phyloP scores from a whole-genome alignment of 371 early-diverging fungal species.

The Dentiscutata heterogama region DNA sequence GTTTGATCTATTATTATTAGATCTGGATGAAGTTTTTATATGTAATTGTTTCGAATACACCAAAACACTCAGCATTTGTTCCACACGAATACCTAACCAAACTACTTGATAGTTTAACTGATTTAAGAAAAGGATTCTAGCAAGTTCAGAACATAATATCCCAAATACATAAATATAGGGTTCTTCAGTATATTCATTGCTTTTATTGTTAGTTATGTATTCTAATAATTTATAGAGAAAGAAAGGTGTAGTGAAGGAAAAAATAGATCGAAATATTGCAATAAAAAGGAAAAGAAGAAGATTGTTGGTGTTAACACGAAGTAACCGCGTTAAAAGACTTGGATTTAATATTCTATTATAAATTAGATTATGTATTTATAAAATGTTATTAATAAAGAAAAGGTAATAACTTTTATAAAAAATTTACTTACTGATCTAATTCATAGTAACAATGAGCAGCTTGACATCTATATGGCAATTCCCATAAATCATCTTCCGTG shows the following conservation, averaged over 20 bases:
- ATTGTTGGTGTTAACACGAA: constrained; percentile 32
- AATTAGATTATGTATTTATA: too few relatives aligned
- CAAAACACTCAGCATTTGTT: constrained; percentile 44
- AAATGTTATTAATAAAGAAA: not conserved
- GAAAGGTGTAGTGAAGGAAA: constrained; percentile 41
- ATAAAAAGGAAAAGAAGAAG: constrained; percentile 38
- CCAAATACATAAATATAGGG: constrained; percentile 43
- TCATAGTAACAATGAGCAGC: constrained; percentile 41
- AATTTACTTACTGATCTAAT: constrained; percentile 32
- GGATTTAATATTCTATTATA: constrained; percentile 31
- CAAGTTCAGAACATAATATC: constrained; percentile 40
- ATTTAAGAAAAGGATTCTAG: constrained; percentile 43
- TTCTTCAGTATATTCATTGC: constrained; percentile 11
- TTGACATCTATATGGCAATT: constrained; percentile 38
- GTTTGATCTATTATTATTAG: not conserved
- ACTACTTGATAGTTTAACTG: constrained; percentile 46
- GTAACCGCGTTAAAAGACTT: constrained; percentile 36
- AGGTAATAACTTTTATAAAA: not conserved
- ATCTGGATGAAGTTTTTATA: not conserved
- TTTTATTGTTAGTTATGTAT: not conserved
- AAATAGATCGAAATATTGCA: constrained; percentile 44
- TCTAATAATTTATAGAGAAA: constrained; percentile 35
- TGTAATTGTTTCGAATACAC: constrained; percentile 44
- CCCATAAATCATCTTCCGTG: constrained; percentile 40
- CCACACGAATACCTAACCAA: constrained; percentile 44